These are phyloP conservation scores for Gossypium davidsonii DNA, from an alignment of 441 rosid species.

Conservation along the genomic window DNA sequence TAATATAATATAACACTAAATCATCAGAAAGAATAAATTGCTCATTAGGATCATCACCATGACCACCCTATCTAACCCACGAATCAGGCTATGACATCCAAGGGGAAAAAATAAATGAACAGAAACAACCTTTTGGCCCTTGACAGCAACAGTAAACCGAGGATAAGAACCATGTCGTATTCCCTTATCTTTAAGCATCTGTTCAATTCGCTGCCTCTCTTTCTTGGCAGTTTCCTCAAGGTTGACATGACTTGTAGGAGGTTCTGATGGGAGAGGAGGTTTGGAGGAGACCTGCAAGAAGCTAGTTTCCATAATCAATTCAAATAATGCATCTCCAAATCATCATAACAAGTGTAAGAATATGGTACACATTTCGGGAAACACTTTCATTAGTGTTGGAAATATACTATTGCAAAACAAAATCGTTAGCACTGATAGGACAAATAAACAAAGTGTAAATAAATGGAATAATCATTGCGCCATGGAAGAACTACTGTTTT, in stretches of 20 bases:
- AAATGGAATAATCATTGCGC: no score
- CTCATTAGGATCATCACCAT: background rate
- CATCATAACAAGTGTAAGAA: background rate
- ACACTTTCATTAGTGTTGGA: background rate
- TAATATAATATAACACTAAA: background rate
- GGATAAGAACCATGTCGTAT: constrained; percentile 52
- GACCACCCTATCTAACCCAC: background rate
- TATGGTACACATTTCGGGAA: background rate
- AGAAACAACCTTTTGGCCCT: constrained; percentile 74
- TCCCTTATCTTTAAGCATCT: constrained; percentile 52
- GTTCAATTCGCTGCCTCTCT: constrained; percentile 61
- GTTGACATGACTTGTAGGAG: constrained; percentile 42
- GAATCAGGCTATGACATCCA: background rate
- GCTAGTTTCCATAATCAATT: constrained; percentile 10
- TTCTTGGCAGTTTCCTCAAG: constrained; percentile 64
- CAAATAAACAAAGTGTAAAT: no score
- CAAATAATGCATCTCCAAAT: background rate
- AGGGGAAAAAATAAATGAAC: background rate
- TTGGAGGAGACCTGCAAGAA: constrained; percentile 33
- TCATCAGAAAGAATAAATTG: background rate
- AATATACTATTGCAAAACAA: no score
- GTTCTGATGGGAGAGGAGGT: constrained; percentile 38
- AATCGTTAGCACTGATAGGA: no score
- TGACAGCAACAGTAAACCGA: constrained; percentile 60
- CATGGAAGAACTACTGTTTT: no score